Evolutionary conservation across 2,329 filamentous ascomycete species (phyloP), one percentile per base, ranked within the genome.

Genomic region (Scedosporium apiospermum): DNA sequence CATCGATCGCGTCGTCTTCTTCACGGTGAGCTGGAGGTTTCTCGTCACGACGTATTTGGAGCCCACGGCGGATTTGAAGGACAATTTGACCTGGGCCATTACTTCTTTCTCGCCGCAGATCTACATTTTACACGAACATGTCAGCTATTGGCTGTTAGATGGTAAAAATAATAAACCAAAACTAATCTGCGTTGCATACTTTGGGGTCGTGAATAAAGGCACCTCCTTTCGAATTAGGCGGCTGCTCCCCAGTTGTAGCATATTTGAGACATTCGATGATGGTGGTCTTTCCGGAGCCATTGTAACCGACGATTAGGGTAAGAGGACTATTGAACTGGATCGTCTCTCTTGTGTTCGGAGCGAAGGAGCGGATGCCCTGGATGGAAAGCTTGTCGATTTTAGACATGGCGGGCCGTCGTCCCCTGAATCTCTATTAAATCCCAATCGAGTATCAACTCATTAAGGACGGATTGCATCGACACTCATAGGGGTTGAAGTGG

Each of bases 251-350:
- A 6, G 93, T 97, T 18, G 96, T 97, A 61, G 91, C 93, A 86
- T 97, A 99, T 73, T 97, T 97, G 71, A 99, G 88, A 73, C 92
- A 96, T 75, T 99, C 95, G 75, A 99, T 99, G 71, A 99, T 96
- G 63, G 95, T 98, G 9, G 95, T 99, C 78, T 99, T 99, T 65
- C 95, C 95, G 1, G 93, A 98, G 62, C 95, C 95, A 78, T 99
- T 99, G 76, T 92, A 91, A 64, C 95, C 95, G 64, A 99, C 96
- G 68, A 99, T 99, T 65, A 99, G 83, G 12, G 95, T 99, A 63
- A 99, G 82, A 27, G 95, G 96, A 0, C 90, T 89, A 67, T 92
- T 87, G 74, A 99, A 98, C 68, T 89, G 83, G 65, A 98, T 96
- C 44, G 84, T 88, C 76, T 97, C 90, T 66, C 83, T 83, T 64